Base-by-base conservation (phyloP, 129 eudicot species). In the Lactuca saligna region DNA sequence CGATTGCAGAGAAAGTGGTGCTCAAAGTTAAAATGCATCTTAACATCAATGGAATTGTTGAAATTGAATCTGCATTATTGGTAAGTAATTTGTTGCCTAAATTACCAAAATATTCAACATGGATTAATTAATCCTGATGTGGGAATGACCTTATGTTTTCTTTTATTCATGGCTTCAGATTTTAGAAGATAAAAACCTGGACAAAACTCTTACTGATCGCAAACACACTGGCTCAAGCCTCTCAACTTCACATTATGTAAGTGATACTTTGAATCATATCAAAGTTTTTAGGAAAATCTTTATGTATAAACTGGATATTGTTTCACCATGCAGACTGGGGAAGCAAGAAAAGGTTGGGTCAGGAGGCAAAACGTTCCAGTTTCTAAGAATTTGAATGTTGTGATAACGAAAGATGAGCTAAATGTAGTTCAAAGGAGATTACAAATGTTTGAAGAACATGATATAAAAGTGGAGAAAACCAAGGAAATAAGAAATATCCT, bases 401-500 rank as follows among this genome's bases (percentile, higher is more conserved):
- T 79, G 14, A 75, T 80, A 83, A 68, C 86, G 41, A 69, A 50
- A 20, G 59, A 29, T 15, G 96, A 84, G 64, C 66, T 88, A 65
- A 17, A 25, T 50, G 65, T 81, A 61, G 89, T 89, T 72, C 80
- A 71, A 79, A 85, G 86, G 55, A 81, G 63, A 69, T 95, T 88
- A 82, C 44, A 61, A 59, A 57, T 61, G 72, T 76, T 92, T 73
- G 78, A 79, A 44, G 82, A 86, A 54, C 95, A 88, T 74, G 98
- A 88, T 74, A 68, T 67, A 61, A 76, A 74, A 73, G 81, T 82
- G 81, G 98, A 92, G 64, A 83, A 75, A 78, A 82, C 85, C 74
- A 86, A 88, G 78, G 98, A 92, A 39, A 87, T 76, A 84, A 86
- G 85, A 71, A 92, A 88, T 65, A 66, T 82, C 14, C 83, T 88